Percentiles rank a stretch among this genome's conserved stretches.
Evolutionary conservation across 441 rosid genomes (phyloP).

Genomic region (Mallotus japonicus): DNA sequence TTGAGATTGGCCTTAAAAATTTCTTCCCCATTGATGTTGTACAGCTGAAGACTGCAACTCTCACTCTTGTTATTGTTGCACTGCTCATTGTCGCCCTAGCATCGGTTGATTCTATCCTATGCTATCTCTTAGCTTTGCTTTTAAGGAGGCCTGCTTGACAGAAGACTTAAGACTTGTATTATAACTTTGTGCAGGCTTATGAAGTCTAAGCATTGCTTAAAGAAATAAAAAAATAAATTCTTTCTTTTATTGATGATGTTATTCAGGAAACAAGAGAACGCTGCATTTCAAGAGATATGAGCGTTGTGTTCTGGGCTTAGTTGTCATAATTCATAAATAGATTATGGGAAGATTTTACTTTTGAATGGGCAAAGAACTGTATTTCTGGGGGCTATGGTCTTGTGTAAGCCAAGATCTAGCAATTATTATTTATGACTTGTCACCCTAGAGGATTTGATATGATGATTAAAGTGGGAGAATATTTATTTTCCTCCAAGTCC

Average conservation of each 20-base stretch:
- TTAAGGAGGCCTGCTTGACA: constrained; percentile 53
- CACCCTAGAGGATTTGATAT: background rate
- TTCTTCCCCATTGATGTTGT: constrained; percentile 3
- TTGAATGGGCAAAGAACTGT: background rate
- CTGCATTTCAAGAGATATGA: background rate
- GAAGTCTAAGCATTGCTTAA: background rate
- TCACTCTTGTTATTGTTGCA: constrained; percentile 73
- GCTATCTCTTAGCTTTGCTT: constrained; percentile 52
- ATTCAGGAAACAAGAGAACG: background rate
- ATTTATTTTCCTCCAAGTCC: too few relatives aligned
- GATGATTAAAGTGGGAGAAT: background rate
- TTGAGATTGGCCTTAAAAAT: background rate
- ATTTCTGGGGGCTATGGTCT: too few relatives aligned
- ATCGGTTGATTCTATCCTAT: constrained; percentile 68
- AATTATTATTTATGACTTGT: background rate
- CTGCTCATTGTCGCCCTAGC: constrained; percentile 68
- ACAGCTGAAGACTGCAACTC: constrained; percentile 85
- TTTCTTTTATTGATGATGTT: too few relatives aligned
- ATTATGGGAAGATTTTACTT: background rate
- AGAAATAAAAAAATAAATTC: too few relatives aligned
- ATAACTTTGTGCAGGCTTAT: background rate
- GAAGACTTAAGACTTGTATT: background rate
- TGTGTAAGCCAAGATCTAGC: background rate
- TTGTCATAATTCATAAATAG: background rate
- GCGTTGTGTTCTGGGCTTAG: background rate